Conservation (phyloP, 768 basidiomycete genomes). For the Sarcomyxa edulis region DNA sequence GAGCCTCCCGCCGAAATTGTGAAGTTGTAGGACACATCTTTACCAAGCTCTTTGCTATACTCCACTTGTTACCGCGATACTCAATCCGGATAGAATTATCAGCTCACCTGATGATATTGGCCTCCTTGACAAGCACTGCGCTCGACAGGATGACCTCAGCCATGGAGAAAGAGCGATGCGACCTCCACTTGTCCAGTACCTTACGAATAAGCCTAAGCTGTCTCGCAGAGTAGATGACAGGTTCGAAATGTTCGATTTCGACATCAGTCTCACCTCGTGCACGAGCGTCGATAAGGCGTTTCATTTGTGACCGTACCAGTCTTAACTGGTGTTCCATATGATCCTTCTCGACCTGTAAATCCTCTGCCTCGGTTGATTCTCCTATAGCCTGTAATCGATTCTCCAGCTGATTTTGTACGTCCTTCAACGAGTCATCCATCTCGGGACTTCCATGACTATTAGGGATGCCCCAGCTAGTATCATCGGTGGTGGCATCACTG, state of each 20-base stretch:
- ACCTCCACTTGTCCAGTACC: slow-evolving; percentile 82
- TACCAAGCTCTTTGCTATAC: slow-evolving; percentile 76
- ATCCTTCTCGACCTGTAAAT: slow-evolving; percentile 84
- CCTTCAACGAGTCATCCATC: slow-evolving; percentile 57
- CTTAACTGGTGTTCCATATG: slow-evolving; percentile 89
- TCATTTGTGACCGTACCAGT: slow-evolving; percentile 79
- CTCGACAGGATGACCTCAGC: slow-evolving; percentile 82
- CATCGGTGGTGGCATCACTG: slow-evolving; percentile 84
- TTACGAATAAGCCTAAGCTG: slow-evolving; percentile 80
- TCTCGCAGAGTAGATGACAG: slow-evolving; percentile 75
- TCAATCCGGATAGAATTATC: neutral
- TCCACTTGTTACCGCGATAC: slow-evolving; percentile 1
- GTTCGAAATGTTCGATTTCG: slow-evolving; percentile 63
- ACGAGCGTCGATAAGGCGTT: slow-evolving; percentile 68
- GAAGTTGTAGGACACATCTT: slow-evolving; percentile 90
- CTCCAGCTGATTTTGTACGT: slow-evolving; percentile 74
- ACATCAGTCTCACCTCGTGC: slow-evolving; percentile 72
- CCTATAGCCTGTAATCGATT: slow-evolving; percentile 59
- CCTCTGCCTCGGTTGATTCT: slow-evolving; percentile 66
- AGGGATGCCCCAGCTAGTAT: slow-evolving; percentile 83
- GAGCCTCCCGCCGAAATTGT: slow-evolving; percentile 81
- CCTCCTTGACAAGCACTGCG: slow-evolving; percentile 88
- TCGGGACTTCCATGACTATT: slow-evolving; percentile 68
- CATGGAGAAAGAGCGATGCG: slow-evolving; percentile 85
- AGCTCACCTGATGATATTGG: slow-evolving; percentile 82